Evolutionary conservation across 2,329 filamentous ascomycete genomes (phyloP), one percentile per base, ranked within the genome.

Genomic region (Aschersonia sp.): DNA sequence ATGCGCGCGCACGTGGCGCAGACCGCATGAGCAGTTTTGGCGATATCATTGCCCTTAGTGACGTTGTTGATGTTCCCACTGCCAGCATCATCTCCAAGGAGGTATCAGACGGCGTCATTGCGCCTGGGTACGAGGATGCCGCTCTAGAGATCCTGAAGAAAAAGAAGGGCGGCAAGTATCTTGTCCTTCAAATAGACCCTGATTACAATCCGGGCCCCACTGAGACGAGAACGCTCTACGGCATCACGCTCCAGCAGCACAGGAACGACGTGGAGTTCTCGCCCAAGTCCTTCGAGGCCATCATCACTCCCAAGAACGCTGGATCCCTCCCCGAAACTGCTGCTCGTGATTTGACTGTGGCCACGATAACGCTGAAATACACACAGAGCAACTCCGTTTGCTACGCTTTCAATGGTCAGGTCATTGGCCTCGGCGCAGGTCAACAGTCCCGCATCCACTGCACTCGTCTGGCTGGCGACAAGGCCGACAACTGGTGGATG

Each of bases 401-500:
- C 78, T 98, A 97, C 64, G 89, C 92, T 48, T 75, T 88, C 53
- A 89, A 94, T 59, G 92, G 92, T 45, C 92, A 97, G 69, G 78
- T 97, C 58, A 77, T 98, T 57, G 92, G 92, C 55, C 81, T 98
- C 48, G 92, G 92, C 55, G 92, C 92, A 48, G 92, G 92, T 51
- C 92, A 98, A 69, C 92, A 98, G 71, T 94, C 87, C 52, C 85
- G 92, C 57, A 98, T 98, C 58, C 92, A 98, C 77, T 98, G 92
- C 79, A 98, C 92, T 42, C 84, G 92, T 55, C 80, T 98, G 46
- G 92, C 92, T 9, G 92, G 92, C 51, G 91, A 97, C 74, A 98
- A 98, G 76, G 88, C 89, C 45, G 92, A 98, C 69, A 96, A 94
- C 75, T 97, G 91, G 91, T 98, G 91, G 92, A 85, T 98, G 75